Percentiles rank a stretch among this genome's conserved stretches.
Conservation (phyloP, 768 basidiomycete genomes). For the Suillus hirtellus region DNA sequence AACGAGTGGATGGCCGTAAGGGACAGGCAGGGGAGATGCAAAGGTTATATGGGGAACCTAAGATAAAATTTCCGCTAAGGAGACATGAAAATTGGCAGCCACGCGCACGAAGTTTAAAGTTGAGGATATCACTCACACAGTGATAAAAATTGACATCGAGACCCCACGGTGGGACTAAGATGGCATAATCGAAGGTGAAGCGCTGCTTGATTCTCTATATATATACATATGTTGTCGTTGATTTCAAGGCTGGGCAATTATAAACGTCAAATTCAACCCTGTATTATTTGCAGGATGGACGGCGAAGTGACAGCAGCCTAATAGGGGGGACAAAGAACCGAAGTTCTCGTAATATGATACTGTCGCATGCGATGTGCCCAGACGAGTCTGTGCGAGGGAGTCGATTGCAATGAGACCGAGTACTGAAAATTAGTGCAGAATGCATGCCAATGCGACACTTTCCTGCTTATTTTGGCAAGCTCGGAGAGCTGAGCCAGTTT, state of each 20-base stretch:
- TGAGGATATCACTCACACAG: slow-evolving; percentile 1
- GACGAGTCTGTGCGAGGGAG: neutral
- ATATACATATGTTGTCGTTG: neutral
- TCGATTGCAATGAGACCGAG: too few species aligned
- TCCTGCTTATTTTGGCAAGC: too few species aligned
- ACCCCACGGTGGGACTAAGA: neutral
- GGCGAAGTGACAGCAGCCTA: neutral
- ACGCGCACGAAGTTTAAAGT: neutral
- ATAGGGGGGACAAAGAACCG: neutral
- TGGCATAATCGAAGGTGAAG: neutral
- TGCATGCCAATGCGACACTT: too few species aligned
- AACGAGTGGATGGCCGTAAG: neutral
- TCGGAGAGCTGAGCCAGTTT: too few species aligned
- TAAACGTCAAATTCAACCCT: neutral
- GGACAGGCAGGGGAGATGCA: neutral
- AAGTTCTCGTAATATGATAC: neutral
- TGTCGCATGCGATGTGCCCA: neutral
- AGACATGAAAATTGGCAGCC: neutral
- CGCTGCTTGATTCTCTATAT: neutral
- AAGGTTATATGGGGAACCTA: neutral
- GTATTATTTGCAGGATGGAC: neutral
- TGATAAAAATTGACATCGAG: neutral
- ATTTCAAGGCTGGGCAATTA: neutral
- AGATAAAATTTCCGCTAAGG: neutral
- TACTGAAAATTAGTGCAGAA: too few species aligned